Conservation (phyloP, 1,284 basidiomycete genomes). For the Microbotryum intermedium region DNA sequence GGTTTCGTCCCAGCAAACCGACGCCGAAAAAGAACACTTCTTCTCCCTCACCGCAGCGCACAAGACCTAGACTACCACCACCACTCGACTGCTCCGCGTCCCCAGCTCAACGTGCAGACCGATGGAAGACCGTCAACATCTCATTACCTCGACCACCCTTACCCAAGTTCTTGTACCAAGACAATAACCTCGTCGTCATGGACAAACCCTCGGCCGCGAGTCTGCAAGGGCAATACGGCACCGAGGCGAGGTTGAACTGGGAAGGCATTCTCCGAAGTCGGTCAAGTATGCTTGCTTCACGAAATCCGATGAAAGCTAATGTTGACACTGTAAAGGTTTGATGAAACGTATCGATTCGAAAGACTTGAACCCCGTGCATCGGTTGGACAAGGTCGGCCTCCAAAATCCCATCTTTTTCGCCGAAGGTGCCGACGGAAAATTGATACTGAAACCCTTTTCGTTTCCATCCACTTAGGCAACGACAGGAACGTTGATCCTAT, state of each 20-base stretch:
- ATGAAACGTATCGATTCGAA: slow-evolving; percentile 3
- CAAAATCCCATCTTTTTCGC: neutral
- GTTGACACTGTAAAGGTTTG: slow-evolving; percentile 1
- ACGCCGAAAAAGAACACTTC: too few species aligned
- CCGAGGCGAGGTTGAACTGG: slow-evolving; percentile 10
- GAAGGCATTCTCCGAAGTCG: slow-evolving; percentile 11
- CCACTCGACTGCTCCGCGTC: too few species aligned
- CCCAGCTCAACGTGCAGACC: too few species aligned
- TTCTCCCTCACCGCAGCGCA: too few species aligned
- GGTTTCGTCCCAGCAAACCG: too few species aligned
- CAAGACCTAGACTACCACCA: neutral
- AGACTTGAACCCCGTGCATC: slow-evolving; percentile 12
- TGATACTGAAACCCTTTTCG: neutral
- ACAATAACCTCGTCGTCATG: slow-evolving; percentile 9
- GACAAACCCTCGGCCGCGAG: slow-evolving; percentile 19
- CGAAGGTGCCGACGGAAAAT: neutral
- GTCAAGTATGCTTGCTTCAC: neutral
- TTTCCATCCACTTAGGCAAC: neutral
- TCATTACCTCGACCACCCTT: too few species aligned
- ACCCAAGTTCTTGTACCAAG: slow-evolving; percentile 10
- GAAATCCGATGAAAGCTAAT: too few species aligned
- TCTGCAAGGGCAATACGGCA: slow-evolving; percentile 19
- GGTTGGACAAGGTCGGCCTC: slow-evolving; percentile 22
- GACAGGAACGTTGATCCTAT: slow-evolving; percentile 18
- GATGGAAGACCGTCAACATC: too few species aligned